Evolutionary conservation across 768 basidiomycete species (phyloP).

Genomic region (Hysterangium stoloniferum): DNA sequence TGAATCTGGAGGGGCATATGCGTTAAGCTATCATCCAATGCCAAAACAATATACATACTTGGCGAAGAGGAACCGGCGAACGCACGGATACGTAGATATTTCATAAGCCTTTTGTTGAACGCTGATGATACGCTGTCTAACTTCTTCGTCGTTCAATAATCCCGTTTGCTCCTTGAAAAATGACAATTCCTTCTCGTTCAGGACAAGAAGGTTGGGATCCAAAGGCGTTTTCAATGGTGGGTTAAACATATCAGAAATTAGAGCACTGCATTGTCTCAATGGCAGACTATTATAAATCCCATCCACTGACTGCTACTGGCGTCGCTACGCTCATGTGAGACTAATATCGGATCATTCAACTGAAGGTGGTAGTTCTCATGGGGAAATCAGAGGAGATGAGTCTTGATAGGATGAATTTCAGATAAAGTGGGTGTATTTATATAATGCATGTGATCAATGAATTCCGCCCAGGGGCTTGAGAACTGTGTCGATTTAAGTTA

Average conservation of each 20-base stretch:
- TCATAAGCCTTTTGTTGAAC: conserved; percentile 12
- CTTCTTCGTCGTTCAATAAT: conserved; percentile 6
- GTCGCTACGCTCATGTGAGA: not conserved
- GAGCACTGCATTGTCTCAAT: no score
- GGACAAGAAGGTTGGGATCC: conserved; percentile 2
- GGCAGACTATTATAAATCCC: no score
- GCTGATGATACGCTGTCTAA: conserved; percentile 8
- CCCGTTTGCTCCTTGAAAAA: conserved; percentile 13
- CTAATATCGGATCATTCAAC: not conserved
- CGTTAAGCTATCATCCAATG: not conserved
- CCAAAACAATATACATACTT: not conserved
- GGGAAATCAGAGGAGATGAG: not conserved
- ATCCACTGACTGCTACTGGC: no score
- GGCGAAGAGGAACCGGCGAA: conserved; percentile 10
- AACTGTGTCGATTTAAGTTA: no score
- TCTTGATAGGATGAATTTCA: not conserved
- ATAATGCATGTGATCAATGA: no score
- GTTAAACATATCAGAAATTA: not conserved
- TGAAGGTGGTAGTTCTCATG: not conserved
- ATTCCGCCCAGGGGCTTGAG: no score
- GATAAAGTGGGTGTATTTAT: no score
- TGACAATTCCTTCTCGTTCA: conserved; percentile 3
- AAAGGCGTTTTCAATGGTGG: not conserved
- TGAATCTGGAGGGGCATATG: no score
- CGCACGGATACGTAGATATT: conserved; percentile 11